Percentiles rank a stretch among this genome's conserved stretches.
phyloP scores from a whole-genome alignment of 139 green algal species.

The Closterium sp. region DNA sequence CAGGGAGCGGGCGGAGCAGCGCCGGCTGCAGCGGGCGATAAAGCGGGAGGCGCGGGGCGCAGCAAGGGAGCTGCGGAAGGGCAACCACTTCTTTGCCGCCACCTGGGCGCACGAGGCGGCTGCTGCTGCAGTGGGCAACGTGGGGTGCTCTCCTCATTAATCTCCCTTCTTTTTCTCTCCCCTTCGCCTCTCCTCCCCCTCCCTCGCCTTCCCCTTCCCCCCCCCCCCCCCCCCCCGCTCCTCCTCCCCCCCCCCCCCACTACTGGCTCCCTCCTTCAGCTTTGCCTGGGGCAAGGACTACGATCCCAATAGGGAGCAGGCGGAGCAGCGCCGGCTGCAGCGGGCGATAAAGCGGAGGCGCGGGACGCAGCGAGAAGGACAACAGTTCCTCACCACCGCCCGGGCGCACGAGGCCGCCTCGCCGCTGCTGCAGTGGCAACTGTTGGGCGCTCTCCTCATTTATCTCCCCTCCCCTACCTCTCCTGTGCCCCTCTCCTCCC shows the following conservation, averaged over 20 bases:
- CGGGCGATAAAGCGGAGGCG: too few relatives aligned
- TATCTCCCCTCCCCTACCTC: too few relatives aligned
- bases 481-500: too few relatives aligned
- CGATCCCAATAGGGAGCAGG: too few relatives aligned
- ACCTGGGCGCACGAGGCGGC: neutral
- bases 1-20: slow-evolving; percentile 51
- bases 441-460: neutral
- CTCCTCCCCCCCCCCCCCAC: too few relatives aligned
- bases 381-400: too few relatives aligned
- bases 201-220: neutral
- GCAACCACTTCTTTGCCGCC: neutral
- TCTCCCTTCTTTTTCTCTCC: neutral
- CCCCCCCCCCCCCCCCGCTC: too few relatives aligned
- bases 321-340: too few relatives aligned
- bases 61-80: slow-evolving; percentile 90
- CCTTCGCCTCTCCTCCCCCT: too few relatives aligned
- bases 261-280: too few relatives aligned
- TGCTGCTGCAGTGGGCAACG: slow-evolving; percentile 62
- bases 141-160: slow-evolving; percentile 54
- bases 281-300: too few relatives aligned
- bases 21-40: slow-evolving; percentile 53
- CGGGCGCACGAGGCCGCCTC: neutral
- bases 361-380: too few relatives aligned
- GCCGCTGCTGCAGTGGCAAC: neutral
- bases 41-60: slow-evolving; percentile 60